A percentile compares a stretch with the other conserved stretches of the same genome.
These are phyloP conservation scores for Secale cereale DNA, from an alignment of 176 grass and related monocot genomes.

Conservation along the genomic window DNA sequence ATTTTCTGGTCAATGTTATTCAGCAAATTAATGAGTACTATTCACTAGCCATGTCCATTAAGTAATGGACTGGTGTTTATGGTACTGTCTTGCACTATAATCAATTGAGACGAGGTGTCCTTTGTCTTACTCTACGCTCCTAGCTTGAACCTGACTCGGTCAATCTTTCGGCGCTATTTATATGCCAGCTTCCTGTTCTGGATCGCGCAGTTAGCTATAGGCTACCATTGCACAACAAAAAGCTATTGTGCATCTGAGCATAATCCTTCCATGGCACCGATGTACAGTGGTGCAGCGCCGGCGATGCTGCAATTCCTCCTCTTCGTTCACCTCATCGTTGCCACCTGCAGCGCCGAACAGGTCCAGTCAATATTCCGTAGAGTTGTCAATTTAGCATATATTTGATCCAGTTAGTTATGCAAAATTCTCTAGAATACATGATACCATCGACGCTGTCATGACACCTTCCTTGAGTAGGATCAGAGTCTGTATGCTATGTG, in stretches of 20 bases:
- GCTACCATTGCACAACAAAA: not conserved
- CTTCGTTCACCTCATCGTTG: not conserved
- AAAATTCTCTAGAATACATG: not conserved
- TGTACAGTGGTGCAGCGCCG: not conserved
- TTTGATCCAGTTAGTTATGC: not conserved
- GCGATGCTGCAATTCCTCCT: not conserved
- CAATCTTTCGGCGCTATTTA: not conserved
- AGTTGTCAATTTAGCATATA: not conserved
- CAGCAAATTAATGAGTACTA: too few species aligned
- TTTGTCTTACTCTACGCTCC: not conserved
- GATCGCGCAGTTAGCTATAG: not conserved
- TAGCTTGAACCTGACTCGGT: not conserved
- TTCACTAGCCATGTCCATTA: too few species aligned
- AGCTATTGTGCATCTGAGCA: not conserved
- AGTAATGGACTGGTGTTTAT: too few species aligned
- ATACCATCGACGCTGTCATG: not conserved
- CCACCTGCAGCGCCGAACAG: not conserved
- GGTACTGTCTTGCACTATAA: too few species aligned
- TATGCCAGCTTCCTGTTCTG: not conserved
- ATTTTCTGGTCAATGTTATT: too few species aligned
- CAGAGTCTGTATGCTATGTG: not conserved
- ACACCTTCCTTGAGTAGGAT: not conserved
- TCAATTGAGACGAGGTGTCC: not conserved
- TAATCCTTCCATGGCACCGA: not conserved
- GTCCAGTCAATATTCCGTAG: not conserved